Conservation (phyloP, 257 asterid genomes). For the Echites panduratus region DNA sequence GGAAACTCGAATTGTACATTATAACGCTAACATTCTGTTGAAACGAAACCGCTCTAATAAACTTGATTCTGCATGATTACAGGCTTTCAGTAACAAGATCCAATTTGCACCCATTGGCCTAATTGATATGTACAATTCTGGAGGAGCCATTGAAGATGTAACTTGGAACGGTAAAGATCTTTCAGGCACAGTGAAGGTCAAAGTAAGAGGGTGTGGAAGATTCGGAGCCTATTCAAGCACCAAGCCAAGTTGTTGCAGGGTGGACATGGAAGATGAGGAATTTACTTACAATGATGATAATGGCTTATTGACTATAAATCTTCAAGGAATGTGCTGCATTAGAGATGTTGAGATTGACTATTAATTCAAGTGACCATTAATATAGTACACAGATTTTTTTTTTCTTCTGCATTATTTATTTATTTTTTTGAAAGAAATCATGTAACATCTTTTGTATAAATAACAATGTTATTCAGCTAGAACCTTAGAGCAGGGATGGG, state of each 20-base stretch:
- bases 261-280: constrained; percentile 38
- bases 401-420: no score
- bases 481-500: no score
- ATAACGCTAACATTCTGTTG: background rate
- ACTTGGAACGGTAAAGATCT: constrained; percentile 6
- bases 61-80: background rate
- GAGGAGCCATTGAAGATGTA: constrained; percentile 41
- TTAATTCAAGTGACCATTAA: background rate
- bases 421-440: background rate
- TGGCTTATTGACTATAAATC: constrained; percentile 46
- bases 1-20: background rate
- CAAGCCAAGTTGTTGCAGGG: constrained; percentile 40
- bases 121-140: constrained; percentile 51
- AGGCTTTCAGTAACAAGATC: constrained; percentile 23
- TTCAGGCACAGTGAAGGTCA: constrained; percentile 23
- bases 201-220: constrained; percentile 48
- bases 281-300: constrained; percentile 34
- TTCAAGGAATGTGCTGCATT: constrained; percentile 32
- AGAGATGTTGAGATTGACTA: constrained; percentile 33
- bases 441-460: background rate
- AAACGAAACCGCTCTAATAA: background rate
- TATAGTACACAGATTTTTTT: background rate
- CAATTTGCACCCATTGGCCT: constrained; percentile 42
- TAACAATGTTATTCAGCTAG: no score
- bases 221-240: constrained; percentile 67